These are phyloP conservation scores for Saccharomyces hybrid DNA, from an alignment of 1,139 yeast species.

Conservation along the genomic window DNA sequence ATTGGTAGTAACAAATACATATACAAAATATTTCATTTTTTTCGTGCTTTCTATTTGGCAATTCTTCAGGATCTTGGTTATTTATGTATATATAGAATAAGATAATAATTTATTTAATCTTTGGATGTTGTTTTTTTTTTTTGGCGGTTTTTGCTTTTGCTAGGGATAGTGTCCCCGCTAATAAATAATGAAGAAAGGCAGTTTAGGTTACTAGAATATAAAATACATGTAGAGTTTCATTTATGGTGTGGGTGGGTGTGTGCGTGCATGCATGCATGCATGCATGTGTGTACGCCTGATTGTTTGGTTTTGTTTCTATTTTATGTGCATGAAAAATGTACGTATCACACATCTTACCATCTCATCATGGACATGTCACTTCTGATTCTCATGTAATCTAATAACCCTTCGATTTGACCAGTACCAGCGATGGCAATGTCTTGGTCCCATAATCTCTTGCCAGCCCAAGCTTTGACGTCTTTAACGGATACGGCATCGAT, in stretches of 20 bases:
- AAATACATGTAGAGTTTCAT: not conserved
- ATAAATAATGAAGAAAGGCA: not conserved
- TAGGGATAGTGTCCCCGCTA: not conserved
- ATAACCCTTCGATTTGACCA: conserved; percentile 75
- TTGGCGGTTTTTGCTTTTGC: not conserved
- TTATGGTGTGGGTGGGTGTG: not conserved
- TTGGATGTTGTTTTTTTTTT: not conserved
- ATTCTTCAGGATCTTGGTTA: not conserved
- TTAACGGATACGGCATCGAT: conserved; percentile 56
- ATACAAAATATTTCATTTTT: not conserved
- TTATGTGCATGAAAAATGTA: conserved; percentile 5
- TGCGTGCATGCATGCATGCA: not conserved
- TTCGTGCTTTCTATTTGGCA: not conserved
- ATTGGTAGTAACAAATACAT: not conserved
- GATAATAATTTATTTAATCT: not conserved
- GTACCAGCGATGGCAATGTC: conserved; percentile 76
- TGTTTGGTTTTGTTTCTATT: not conserved
- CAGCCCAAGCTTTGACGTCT: conserved; percentile 67
- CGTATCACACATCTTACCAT: conserved; percentile 37
- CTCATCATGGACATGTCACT: conserved; percentile 84
- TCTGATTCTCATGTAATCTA: conserved; percentile 80
- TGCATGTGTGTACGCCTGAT: not conserved
- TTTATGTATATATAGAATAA: not conserved
- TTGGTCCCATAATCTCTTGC: conserved; percentile 69
- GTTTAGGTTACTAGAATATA: not conserved